Conservation (phyloP, 257 asterid genomes). For the Petunia axillaris region DNA sequence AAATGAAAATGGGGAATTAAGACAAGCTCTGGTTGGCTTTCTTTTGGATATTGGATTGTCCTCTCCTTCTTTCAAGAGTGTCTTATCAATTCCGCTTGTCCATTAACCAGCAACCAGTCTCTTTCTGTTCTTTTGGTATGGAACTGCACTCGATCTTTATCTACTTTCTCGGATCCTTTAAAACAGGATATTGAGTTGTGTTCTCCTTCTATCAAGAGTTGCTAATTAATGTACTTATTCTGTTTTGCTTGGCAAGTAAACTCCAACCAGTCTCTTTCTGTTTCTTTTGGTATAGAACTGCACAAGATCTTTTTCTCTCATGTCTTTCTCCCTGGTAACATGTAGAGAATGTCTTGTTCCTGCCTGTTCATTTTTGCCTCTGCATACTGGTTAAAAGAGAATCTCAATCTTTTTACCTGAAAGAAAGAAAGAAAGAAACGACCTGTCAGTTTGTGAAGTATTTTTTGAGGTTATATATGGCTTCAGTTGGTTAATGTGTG, state of each 20-base stretch:
- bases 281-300: conserved; percentile 13
- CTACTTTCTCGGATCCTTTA: conserved; percentile 1
- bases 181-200: neutral
- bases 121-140: conserved; percentile 14
- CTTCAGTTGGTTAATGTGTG: conserved; percentile 27
- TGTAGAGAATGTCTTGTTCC: neutral
- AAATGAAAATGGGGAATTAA: neutral
- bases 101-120: neutral
- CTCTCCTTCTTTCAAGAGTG: conserved; percentile 4
- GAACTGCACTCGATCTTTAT: neutral
- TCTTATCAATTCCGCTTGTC: neutral
- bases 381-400: neutral
- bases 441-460: neutral
- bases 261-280: neutral
- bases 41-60: neutral
- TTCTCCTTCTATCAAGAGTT: neutral
- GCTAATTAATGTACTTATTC: too few relatives aligned
- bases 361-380: conserved; percentile 1
- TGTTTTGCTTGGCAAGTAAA: neutral
- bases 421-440: neutral
- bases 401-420: neutral
- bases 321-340: neutral
- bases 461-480: conserved; percentile 19
- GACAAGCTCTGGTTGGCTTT: neutral
- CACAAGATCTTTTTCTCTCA: conserved; percentile 4